Conservation (phyloP, 441 rosid genomes). For the Eruca vesicaria region DNA sequence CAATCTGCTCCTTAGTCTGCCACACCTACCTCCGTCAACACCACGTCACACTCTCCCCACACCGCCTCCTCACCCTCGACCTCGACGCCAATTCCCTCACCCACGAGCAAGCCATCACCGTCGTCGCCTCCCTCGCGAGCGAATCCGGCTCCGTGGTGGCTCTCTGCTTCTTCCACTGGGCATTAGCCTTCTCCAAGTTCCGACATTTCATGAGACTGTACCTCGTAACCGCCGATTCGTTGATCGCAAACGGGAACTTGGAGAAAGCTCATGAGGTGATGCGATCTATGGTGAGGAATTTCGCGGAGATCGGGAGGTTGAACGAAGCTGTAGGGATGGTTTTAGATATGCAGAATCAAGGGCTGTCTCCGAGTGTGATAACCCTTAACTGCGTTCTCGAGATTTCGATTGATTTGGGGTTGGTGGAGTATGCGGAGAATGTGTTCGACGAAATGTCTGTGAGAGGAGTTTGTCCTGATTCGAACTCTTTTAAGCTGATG, state of each 20-base stretch:
- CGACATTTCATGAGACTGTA: slow-evolving; percentile 81
- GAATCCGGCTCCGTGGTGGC: slow-evolving; percentile 88
- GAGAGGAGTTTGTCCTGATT: slow-evolving; percentile 67
- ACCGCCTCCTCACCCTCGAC: slow-evolving; percentile 45
- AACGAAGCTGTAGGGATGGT: slow-evolving; percentile 69
- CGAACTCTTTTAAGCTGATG: slow-evolving; percentile 61
- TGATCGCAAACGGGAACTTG: slow-evolving; percentile 57
- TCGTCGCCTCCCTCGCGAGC: slow-evolving; percentile 70
- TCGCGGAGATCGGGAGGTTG: slow-evolving; percentile 70
- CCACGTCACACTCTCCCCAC: slow-evolving; percentile 36
- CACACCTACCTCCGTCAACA: slow-evolving; percentile 50
- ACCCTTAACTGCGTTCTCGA: slow-evolving; percentile 54
- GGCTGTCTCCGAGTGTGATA: slow-evolving; percentile 41
- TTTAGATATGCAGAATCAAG: slow-evolving; percentile 76
- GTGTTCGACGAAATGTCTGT: slow-evolving; percentile 76
- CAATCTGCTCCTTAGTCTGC: slow-evolving; percentile 53
- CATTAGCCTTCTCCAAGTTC: slow-evolving; percentile 50
- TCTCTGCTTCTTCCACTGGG: slow-evolving; percentile 78
- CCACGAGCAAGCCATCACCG: slow-evolving; percentile 67
- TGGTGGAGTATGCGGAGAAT: slow-evolving; percentile 56
- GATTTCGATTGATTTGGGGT: slow-evolving; percentile 46
- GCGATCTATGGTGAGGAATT: slow-evolving; percentile 62
- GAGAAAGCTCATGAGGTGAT: slow-evolving; percentile 70
- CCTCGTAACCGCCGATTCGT: slow-evolving; percentile 60
- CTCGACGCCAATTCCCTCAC: slow-evolving; percentile 50